These are phyloP conservation scores for Coemansia sp. DNA, from an alignment of 192 early-diverging fungal genomes.

Conservation along the genomic window DNA sequence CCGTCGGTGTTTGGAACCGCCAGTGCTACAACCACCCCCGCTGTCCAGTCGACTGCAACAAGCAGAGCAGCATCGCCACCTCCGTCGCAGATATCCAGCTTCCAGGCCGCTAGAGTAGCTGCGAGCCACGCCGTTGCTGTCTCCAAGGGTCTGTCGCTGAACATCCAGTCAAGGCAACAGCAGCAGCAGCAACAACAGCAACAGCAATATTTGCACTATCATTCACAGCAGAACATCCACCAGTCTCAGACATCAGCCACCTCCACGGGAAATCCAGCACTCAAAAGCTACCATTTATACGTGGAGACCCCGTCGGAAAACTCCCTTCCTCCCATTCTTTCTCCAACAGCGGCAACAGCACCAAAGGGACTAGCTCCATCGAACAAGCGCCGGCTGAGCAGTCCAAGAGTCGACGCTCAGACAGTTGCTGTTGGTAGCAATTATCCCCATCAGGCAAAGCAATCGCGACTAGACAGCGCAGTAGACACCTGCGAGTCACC, in stretches of 20 bases:
- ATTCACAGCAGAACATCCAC: not conserved
- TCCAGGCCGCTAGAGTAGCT: slow-evolving; percentile 39
- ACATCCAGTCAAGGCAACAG: slow-evolving; percentile 10
- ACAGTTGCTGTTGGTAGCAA: not conserved
- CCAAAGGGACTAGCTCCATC: slow-evolving; percentile 14
- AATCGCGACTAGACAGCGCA: slow-evolving; percentile 19
- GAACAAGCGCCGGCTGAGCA: slow-evolving; percentile 50
- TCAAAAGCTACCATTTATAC: slow-evolving; percentile 49
- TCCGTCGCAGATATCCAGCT: slow-evolving; percentile 17
- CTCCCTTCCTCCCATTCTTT: slow-evolving; percentile 26
- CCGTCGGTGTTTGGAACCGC: slow-evolving; percentile 19
- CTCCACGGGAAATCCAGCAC: slow-evolving; percentile 15
- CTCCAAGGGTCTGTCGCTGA: slow-evolving; percentile 35
- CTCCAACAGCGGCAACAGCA: slow-evolving; percentile 15
- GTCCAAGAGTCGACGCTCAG: slow-evolving; percentile 17
- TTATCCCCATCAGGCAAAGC: slow-evolving; percentile 29
- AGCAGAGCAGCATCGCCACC: slow-evolving; percentile 45
- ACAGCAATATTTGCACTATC: not conserved
- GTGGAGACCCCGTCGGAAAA: slow-evolving; percentile 45
- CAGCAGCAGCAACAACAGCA: slow-evolving; percentile 7
- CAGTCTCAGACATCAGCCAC: not conserved
- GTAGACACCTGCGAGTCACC: slow-evolving; percentile 4
- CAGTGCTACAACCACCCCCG: slow-evolving; percentile 9
- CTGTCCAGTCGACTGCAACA: slow-evolving; percentile 12
- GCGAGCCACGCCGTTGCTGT: slow-evolving; percentile 25